Conservation (phyloP, 306 rosid genomes). For the Cucurbita pepo region DNA sequence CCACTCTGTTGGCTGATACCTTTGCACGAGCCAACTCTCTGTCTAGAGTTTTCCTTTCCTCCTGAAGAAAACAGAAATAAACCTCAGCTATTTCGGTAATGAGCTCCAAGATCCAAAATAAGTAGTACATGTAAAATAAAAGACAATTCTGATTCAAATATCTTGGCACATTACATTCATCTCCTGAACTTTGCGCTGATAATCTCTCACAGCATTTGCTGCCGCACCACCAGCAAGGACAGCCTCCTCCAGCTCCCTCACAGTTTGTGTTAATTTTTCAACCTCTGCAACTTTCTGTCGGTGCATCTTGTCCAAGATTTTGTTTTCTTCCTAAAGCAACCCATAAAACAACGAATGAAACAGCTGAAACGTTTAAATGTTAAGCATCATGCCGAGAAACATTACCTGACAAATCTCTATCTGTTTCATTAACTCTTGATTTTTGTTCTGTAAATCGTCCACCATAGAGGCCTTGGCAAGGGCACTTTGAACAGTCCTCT, state of each 20-base stretch:
- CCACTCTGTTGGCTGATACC: conserved; percentile 97
- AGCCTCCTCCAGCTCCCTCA: conserved; percentile 97
- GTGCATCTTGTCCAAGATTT: conserved; percentile 95
- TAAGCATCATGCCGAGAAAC: background rate
- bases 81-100: conserved; percentile 4
- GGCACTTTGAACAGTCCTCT: conserved; percentile 91
- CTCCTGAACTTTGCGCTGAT: conserved; percentile 96
- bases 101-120: background rate
- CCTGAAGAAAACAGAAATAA: conserved; percentile 36
- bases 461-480: conserved; percentile 99
- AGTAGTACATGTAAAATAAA: conserved; percentile 1
- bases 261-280: conserved; percentile 97
- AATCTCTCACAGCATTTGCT: conserved; percentile 99
- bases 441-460: conserved; percentile 98
- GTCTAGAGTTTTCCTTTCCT: conserved; percentile 92
- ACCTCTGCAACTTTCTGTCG: conserved; percentile 97
- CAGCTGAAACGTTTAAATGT: background rate
- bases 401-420: conserved; percentile 97
- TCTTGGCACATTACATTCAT: conserved; percentile 60
- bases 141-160: conserved; percentile 4
- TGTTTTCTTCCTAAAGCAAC: conserved; percentile 78
- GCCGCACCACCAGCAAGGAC: conserved; percentile 99
- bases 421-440: conserved; percentile 92
- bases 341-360: background rate
- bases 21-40: conserved; percentile 98